Evolutionary conservation across 192 early-diverging fungal species (phyloP).

Genomic region (Gamsiella multidivaricata): DNA sequence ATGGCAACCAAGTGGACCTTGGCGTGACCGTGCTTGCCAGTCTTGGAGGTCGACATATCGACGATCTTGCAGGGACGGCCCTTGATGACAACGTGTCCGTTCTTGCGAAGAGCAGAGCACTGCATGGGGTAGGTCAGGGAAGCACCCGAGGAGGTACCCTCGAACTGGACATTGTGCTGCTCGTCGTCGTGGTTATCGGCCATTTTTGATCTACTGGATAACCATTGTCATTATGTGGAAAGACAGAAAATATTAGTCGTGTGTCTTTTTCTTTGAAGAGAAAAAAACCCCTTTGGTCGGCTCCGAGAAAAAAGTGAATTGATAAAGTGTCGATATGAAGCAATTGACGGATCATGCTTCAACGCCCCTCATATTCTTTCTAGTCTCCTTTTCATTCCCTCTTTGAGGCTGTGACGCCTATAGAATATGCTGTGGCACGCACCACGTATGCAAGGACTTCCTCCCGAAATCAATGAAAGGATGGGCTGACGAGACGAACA

Average conservation of each 20-base stretch:
- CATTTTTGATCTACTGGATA: conserved; percentile 30
- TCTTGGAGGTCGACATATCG: conserved; percentile 99
- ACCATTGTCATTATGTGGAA: conserved; percentile 1
- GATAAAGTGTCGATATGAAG: no score
- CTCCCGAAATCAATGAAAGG: no score
- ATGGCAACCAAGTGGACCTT: conserved; percentile 96
- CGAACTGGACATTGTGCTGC: conserved; percentile 78
- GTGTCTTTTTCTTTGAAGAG: not conserved
- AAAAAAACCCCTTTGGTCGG: no score
- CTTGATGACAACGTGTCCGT: conserved; percentile 98
- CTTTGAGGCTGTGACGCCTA: no score
- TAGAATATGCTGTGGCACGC: no score
- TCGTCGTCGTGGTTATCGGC: conserved; percentile 67
- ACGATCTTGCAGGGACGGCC: conserved; percentile 99
- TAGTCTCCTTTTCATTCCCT: no score
- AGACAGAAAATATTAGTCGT: not conserved
- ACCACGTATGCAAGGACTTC: no score
- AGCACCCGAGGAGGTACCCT: conserved; percentile 82
- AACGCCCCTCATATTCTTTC: no score
- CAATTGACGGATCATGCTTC: no score
- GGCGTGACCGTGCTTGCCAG: conserved; percentile 99
- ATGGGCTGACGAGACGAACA: no score
- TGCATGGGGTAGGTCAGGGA: conserved; percentile 97
- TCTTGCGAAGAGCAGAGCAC: conserved; percentile 99
- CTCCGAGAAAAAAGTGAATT: no score